Evolutionary conservation across 352 stramenopile genomes (phyloP).

Genomic region (Phytophthora constricta): DNA sequence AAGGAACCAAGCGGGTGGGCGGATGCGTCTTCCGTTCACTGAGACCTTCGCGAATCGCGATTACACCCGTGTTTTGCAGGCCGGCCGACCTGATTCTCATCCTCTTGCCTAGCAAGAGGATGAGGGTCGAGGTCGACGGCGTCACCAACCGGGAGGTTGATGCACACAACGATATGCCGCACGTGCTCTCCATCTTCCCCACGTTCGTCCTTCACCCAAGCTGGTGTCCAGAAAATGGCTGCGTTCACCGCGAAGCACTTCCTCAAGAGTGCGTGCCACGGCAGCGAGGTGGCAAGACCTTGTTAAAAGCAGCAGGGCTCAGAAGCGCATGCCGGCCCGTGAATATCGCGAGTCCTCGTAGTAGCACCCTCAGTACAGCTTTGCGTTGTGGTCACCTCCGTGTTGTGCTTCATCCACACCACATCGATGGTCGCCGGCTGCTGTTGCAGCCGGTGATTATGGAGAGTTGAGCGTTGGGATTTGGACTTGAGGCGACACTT

Average conservation of each 20-base stretch:
- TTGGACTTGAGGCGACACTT: not conserved
- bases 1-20: slow-evolving; percentile 27
- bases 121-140: slow-evolving; percentile 27
- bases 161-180: slow-evolving; percentile 36
- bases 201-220: slow-evolving; percentile 29
- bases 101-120: too few species aligned
- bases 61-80: slow-evolving; percentile 51
- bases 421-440: too few species aligned
- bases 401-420: not conserved
- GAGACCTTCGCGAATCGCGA: slow-evolving; percentile 39
- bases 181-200: slow-evolving; percentile 44
- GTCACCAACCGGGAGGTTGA: slow-evolving; percentile 39
- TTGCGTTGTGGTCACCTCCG: not conserved
- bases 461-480: not conserved
- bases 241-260: slow-evolving; percentile 30
- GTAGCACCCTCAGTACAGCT: too few species aligned
- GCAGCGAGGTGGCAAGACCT: slow-evolving; percentile 1
- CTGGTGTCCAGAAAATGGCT: slow-evolving; percentile 28
- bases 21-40: slow-evolving; percentile 39
- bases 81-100: slow-evolving; percentile 36
- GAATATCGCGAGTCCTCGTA: too few species aligned
- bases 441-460: not conserved
- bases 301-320: too few species aligned
- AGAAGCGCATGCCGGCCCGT: too few species aligned
- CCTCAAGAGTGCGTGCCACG: slow-evolving; percentile 5